These are phyloP conservation scores for Ceratobasidium sp. DNA, from an alignment of 1,284 basidiomycete species.

Conservation along the genomic window DNA sequence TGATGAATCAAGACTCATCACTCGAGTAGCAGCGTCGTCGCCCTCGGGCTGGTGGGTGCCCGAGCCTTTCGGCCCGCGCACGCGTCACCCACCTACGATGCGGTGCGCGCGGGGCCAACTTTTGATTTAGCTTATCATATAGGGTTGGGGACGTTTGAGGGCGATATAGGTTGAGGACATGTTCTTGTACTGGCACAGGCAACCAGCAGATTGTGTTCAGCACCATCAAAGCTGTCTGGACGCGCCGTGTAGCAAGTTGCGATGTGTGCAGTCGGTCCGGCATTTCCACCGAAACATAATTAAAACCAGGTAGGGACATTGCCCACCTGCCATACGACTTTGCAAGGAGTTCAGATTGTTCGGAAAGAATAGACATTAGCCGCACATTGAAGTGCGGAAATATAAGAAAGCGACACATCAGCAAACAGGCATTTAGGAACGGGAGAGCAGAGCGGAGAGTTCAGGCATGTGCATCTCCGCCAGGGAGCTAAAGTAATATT, in stretches of 20 bases:
- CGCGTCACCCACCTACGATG: background rate
- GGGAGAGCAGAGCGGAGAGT: constrained; percentile 51
- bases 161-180: no score
- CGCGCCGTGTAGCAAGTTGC: no score
- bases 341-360: background rate
- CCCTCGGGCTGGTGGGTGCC: constrained; percentile 9
- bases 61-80: constrained; percentile 7
- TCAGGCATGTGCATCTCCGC: constrained; percentile 70
- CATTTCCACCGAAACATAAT: no score
- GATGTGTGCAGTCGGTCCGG: no score
- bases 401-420: background rate
- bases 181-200: no score
- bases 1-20: background rate
- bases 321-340: background rate
- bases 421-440: constrained; percentile 7
- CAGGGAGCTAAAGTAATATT: constrained; percentile 93
- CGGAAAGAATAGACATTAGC: background rate
- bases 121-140: background rate
- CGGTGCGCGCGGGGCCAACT: background rate
- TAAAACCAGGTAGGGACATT: no score
- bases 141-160: background rate
- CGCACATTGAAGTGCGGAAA: background rate
- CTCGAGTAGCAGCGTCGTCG: background rate
- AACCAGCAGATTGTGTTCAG: background rate
- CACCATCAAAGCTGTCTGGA: background rate